A percentile compares a stretch with the other conserved stretches of the same genome.
Conservation (phyloP, 108 stramenopile genomes). For the Cyclotella atomus region DNA sequence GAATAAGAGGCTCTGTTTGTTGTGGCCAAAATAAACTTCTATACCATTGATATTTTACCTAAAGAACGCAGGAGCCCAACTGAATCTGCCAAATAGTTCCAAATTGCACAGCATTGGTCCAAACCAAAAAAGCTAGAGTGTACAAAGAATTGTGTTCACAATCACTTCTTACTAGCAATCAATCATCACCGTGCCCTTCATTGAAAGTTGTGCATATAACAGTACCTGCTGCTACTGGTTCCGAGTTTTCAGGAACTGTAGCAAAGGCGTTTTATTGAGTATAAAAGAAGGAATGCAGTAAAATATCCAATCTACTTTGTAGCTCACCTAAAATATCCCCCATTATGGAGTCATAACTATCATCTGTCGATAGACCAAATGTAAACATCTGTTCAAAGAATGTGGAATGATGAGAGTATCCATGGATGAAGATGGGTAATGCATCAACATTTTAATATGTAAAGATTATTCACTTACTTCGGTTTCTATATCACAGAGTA, state of each 20-base stretch:
- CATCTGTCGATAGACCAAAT: constrained; percentile 51
- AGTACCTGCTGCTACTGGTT: constrained; percentile 36
- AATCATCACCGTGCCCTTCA: constrained; percentile 23
- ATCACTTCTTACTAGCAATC: too few relatives aligned
- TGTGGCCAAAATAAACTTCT: too few relatives aligned
- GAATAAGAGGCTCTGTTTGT: too few relatives aligned
- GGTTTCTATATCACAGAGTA: constrained; percentile 47
- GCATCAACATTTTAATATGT: not conserved
- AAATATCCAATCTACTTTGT: not conserved
- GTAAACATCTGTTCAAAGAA: constrained; percentile 28
- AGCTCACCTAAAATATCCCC: constrained; percentile 33
- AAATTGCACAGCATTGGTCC: too few relatives aligned
- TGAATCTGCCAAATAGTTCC: too few relatives aligned
- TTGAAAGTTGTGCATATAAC: constrained; percentile 45
- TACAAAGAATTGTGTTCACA: too few relatives aligned
- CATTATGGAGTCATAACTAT: constrained; percentile 48
- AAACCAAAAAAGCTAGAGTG: too few relatives aligned
- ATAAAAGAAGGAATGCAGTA: too few relatives aligned
- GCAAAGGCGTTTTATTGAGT: too few relatives aligned
- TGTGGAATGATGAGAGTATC: not conserved
- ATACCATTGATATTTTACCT: too few relatives aligned
- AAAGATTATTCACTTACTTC: constrained; percentile 20
- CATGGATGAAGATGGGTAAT: not conserved
- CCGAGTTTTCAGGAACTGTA: constrained; percentile 31
- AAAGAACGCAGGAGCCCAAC: too few relatives aligned